These are phyloP conservation scores for Voacanga thouarsii DNA, from an alignment of 257 asterid species.

Conservation along the genomic window DNA sequence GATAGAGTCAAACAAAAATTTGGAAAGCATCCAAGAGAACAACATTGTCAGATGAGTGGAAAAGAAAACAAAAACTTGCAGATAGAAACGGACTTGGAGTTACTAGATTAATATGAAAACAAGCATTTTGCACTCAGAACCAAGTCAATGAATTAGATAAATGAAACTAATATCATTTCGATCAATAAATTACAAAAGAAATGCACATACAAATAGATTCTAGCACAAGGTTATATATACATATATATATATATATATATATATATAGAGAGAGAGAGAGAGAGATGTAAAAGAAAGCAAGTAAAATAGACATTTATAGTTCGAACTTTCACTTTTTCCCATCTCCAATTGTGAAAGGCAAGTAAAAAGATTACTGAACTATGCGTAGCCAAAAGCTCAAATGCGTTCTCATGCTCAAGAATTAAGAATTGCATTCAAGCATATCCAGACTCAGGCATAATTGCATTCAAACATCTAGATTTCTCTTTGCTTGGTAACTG, in stretches of 20 bases:
- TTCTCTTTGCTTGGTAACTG: not conserved
- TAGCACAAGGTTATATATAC: not conserved
- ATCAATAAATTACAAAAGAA: not conserved
- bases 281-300: not conserved
- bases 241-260: too few relatives aligned
- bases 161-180: not conserved
- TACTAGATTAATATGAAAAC: not conserved
- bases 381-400: not conserved
- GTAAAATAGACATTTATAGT: not conserved
- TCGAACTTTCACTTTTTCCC: not conserved
- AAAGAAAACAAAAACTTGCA: not conserved
- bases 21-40: not conserved
- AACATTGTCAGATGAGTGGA: not conserved
- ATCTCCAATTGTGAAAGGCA: not conserved
- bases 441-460: not conserved
- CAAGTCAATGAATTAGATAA: not conserved
- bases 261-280: not conserved
- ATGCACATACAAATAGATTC: not conserved
- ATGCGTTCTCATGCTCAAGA: not conserved
- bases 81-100: not conserved
- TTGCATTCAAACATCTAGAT: not conserved
- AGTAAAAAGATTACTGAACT: not conserved
- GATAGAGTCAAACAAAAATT: slow-evolving; percentile 13
- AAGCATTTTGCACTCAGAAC: not conserved
- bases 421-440: not conserved